These are phyloP conservation scores for Trichophyton mentagrophytes DNA, from an alignment of 2,329 filamentous ascomycete species.

Conservation along the genomic window DNA sequence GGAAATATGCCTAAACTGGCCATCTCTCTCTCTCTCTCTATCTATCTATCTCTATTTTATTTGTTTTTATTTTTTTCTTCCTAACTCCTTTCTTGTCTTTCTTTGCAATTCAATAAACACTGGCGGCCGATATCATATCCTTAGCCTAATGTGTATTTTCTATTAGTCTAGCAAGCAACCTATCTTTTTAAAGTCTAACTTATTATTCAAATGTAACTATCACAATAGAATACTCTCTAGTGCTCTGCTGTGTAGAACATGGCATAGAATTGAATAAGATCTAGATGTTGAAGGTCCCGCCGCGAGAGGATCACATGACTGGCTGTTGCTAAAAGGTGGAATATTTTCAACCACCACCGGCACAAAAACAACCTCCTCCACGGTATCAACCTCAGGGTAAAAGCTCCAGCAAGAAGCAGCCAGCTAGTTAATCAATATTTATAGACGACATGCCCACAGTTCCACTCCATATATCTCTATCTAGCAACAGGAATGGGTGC, in stretches of 20 bases:
- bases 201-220: too few relatives aligned
- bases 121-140: background rate
- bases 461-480: constrained; percentile 23
- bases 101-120: background rate
- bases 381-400: too few relatives aligned
- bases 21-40: background rate
- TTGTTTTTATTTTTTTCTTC: background rate
- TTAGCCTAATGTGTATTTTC: background rate
- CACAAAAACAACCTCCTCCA: too few relatives aligned
- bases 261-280: background rate
- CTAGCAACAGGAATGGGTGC: constrained; percentile 5
- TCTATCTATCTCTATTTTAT: too few relatives aligned
- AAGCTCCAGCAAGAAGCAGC: too few relatives aligned
- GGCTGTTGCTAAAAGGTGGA: background rate
- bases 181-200: background rate
- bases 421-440: too few relatives aligned
- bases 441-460: constrained; percentile 30
- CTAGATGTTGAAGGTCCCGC: background rate
- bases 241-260: background rate
- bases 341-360: too few relatives aligned
- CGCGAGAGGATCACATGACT: background rate
- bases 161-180: background rate
- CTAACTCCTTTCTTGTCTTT: background rate
- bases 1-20: background rate
- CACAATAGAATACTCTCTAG: background rate